These are phyloP conservation scores for Triangularia setosa DNA, from an alignment of 2,329 filamentous ascomycete genomes.

Conservation along the genomic window DNA sequence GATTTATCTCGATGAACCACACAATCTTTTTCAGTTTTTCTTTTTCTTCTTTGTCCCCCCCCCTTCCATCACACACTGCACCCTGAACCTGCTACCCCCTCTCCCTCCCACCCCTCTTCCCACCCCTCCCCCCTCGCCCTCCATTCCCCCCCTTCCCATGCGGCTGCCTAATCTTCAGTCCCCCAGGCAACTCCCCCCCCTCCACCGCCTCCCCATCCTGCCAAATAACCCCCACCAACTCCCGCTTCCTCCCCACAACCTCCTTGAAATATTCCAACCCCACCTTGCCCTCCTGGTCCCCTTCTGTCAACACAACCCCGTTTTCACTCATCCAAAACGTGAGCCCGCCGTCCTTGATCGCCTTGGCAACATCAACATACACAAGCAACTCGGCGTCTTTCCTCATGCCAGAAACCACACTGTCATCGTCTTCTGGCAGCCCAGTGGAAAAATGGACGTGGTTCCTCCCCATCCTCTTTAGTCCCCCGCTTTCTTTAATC, in stretches of 20 bases:
- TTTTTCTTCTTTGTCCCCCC: no score
- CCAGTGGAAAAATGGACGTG: slow-evolving; percentile 89
- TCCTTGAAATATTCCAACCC: slow-evolving; percentile 64
- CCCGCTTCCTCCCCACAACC: slow-evolving; percentile 59
- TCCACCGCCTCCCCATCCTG: slow-evolving; percentile 57
- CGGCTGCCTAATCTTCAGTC: slow-evolving; percentile 47
- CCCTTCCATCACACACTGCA: no score
- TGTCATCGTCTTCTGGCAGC: slow-evolving; percentile 47
- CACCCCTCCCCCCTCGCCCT: slow-evolving; percentile 29
- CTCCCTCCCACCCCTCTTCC: slow-evolving; percentile 21
- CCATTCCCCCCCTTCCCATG: slow-evolving; percentile 46
- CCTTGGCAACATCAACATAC: slow-evolving; percentile 67
- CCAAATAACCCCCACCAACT: slow-evolving; percentile 62
- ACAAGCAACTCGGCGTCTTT: slow-evolving; percentile 72
- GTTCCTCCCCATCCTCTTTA: slow-evolving; percentile 76
- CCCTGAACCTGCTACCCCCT: no score
- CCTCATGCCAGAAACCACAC: slow-evolving; percentile 77
- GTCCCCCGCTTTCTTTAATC: slow-evolving; percentile 72
- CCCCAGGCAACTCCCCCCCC: slow-evolving; percentile 61
- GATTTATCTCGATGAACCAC: no score
- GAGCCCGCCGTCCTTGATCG: slow-evolving; percentile 55
- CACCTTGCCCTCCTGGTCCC: slow-evolving; percentile 53
- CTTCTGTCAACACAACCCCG: slow-evolving; percentile 66
- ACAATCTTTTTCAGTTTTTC: no score
- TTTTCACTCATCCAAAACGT: slow-evolving; percentile 79